A percentile compares a stretch with the other conserved stretches of the same genome.
Conservation (phyloP, 768 basidiomycete species). For the Hypholoma sublateritium region DNA sequence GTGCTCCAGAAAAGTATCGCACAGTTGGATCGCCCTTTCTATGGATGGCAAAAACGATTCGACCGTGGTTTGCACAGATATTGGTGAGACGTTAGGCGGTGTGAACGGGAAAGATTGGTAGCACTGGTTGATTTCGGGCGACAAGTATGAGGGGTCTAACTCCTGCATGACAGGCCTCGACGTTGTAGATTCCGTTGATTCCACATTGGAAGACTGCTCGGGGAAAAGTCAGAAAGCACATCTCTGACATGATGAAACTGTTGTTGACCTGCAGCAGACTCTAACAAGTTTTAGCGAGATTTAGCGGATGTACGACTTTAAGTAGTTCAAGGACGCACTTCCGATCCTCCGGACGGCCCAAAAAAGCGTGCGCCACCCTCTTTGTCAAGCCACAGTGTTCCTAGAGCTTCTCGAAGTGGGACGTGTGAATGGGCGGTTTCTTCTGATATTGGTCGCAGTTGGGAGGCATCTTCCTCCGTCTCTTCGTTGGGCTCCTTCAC, state of each 20-base stretch:
- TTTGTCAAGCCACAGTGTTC: constrained; percentile 45
- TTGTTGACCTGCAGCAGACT: constrained; percentile 38
- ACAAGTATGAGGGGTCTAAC: constrained; percentile 44
- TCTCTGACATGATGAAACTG: background rate
- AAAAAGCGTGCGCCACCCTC: constrained; percentile 42
- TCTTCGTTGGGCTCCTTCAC: constrained; percentile 15
- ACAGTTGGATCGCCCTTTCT: constrained; percentile 39
- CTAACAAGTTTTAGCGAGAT: constrained; percentile 20
- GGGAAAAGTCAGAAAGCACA: constrained; percentile 3
- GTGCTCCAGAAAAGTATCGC: constrained; percentile 47
- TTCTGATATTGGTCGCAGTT: constrained; percentile 27
- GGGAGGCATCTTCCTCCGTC: constrained; percentile 31
- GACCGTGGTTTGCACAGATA: constrained; percentile 37
- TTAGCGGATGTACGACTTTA: constrained; percentile 6
- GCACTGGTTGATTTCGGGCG: constrained; percentile 41
- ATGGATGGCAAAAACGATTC: constrained; percentile 45
- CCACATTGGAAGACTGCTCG: constrained; percentile 6
- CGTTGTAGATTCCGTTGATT: background rate
- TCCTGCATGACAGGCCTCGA: constrained; percentile 28
- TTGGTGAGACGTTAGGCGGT: constrained; percentile 32
- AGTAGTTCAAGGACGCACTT: constrained; percentile 33
- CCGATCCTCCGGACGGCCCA: constrained; percentile 47
- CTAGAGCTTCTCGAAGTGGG: constrained; percentile 34
- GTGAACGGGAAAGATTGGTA: constrained; percentile 46
- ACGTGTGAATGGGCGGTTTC: constrained; percentile 21